Evolutionary conservation across 2,329 filamentous ascomycete species (phyloP), one percentile per base, ranked within the genome.

Genomic region (Colletotrichum endophyticum): DNA sequence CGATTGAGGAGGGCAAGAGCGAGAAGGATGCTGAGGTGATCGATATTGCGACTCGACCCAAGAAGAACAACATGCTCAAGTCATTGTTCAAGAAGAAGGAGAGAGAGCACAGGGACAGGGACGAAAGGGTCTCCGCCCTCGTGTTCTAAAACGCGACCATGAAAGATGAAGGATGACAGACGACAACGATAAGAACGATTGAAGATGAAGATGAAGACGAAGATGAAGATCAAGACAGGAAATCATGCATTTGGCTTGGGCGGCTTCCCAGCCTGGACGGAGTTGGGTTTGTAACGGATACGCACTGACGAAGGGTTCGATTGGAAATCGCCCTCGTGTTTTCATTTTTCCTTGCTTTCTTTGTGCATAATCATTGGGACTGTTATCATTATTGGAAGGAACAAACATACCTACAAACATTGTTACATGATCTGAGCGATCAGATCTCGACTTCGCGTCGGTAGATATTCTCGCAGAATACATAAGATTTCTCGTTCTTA

Each of bases 51-150:
- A 78, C 89, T n/a, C 83, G 87, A 56, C 86, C 88, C 12, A 90
- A 88, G 81, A 86, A 86, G 77, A 86, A 89, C 79, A 91, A 88
- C 80, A 90, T 92, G 89, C 86, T 92, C 78, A 92, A 91, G 85
- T 84, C 87, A 4, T 78, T 92, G 73, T 92, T 92, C 81, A 90
- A 89, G 85, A 89, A 86, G 84, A 89, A 89, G 82, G 85, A 88
- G 27, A 86, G 83, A 80, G 87, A 87, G 49, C 84, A 85, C 72
- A 83, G 83, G 64, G 81, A 82, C 39, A 81, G 78, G 44, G 82
- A 82, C 34, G 75, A 77, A 39, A 66, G 66, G 28, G 77, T 75
- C 8, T 78, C 77, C 30, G 77, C 77, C 15, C 27, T 77, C 11
- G 77, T 78, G 59, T 78, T 77, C n/a, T 78, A 27, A 66, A 64